Evolutionary conservation across 306 rosid genomes (phyloP).

Genomic region (Cucurbita maxima): DNA sequence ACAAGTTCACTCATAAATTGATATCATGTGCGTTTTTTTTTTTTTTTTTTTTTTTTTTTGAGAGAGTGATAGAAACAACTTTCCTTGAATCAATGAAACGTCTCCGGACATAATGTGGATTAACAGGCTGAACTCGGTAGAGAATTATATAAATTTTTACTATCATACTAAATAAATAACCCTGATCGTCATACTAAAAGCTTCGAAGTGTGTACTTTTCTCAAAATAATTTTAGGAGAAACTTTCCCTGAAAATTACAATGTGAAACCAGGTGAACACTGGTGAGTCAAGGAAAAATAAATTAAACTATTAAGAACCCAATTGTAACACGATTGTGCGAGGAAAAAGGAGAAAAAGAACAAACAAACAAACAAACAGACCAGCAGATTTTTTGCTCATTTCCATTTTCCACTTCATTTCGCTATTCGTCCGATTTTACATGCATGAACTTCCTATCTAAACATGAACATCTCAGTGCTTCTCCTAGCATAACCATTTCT

Average conservation of each 20-base stretch:
- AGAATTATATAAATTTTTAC: not conserved
- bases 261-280: not conserved
- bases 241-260: not conserved
- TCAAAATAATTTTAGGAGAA: not conserved
- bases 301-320: not conserved
- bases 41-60: not conserved
- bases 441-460: not conserved
- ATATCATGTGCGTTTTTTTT: not conserved
- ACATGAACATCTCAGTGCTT: not conserved
- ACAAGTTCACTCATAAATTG: not conserved
- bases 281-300: not conserved
- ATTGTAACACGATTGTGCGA: not conserved
- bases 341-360: not conserved
- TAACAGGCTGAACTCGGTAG: not conserved
- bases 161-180: not conserved
- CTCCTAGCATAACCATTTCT: not conserved
- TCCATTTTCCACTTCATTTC: not conserved
- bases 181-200: not conserved
- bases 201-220: not conserved
- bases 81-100: not conserved
- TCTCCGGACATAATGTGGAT: not conserved
- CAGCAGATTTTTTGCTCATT: not conserved
- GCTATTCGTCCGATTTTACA: not conserved
- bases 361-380: not conserved
- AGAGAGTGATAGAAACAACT: not conserved